Evolutionary conservation across 768 basidiomycete genomes (phyloP), one percentile per base, ranked within the genome.

Genomic region (Lepiota venenata): DNA sequence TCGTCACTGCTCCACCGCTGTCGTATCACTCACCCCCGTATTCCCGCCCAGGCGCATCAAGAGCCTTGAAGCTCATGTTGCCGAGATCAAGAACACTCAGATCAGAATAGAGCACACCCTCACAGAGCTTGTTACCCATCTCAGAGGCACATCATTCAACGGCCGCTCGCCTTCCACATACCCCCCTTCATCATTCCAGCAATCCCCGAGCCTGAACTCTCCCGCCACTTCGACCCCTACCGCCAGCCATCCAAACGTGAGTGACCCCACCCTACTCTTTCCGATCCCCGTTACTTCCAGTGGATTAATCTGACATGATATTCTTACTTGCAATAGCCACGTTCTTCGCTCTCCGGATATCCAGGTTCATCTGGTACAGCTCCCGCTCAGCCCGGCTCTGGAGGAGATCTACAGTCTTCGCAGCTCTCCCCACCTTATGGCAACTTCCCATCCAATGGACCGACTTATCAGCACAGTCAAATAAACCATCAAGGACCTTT

Each of bases 1-100:
- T 18, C 41, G 56, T 50, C 44, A 38, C 25, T 47, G 46, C 45
- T 52, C 39, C 21, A 11, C 50, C 11, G 25, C 48, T n/a, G 8
- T 40, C 37, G 47, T 53, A 44, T 49, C 43, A 63, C 55, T 58
- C 58, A 60, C 61, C 61, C 58, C 55, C 58, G 8, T 29, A 50
- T 52, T 18, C 39, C 22, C 27, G 44, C 16, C 18, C 64, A 96
- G 94, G 68, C 92, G 94, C 47, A 95, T 97, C 58, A 85, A 91
- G 62, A 92, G 84, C 64, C 81, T 97, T 51, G 94, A 97, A 70
- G 61, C 79, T 22, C 91, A 92, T 69, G 93, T 96, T 50, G 80
- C 87, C 41, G 91, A 93, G 47, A 91, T 92, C 64, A 83, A 84
- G 51, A 77, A 81, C 51, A 79, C 84, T 0, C 90, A 92, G 66